Base-by-base conservation (phyloP, 2,329 filamentous ascomycete species). In the Lachnellula cervina region DNA sequence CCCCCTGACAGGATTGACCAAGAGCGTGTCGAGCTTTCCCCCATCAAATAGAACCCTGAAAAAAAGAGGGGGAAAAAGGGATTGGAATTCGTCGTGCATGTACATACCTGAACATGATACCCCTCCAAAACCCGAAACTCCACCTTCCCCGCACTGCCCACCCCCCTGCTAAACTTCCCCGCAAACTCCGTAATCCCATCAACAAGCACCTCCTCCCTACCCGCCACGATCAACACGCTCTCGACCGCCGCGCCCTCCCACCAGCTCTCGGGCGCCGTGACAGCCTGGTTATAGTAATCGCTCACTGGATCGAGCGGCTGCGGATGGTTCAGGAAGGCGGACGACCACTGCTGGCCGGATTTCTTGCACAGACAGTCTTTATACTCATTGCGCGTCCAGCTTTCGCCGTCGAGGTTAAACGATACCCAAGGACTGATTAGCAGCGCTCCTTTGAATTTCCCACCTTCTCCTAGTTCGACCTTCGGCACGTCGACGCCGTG, bases 391-490 rank as follows among this genome's bases (percentile, higher is more conserved):
- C 69, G 66, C 6, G 65, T 63, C 46, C 73, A 75, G 2, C 73
- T 74, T 0, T 70, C 66, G 25, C 74, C 74, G 17, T 74, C 68
- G 0, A 71, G 72, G n/a, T 73, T 70, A 58, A 86, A 78, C 1
- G 74, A 74, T 1, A 76, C 72, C 83, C 83, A 87, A 0, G 83
- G 83, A 0, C 76, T 78, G 54, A 86, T 76, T 6, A 84, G 71
- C 7, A 84, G 64, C 0, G 76, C 74, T 3, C 75, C 80, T 2
- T 74, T 74, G 16, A 86, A 69, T 8, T 74, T 75, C 3, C 65
- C 66, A 0, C 11, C 8, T 32, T 32, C 8, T 32, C 68, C 63
- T 6, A 81, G 65, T 0, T 66, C 53, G 19, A 84, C 55, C 0
- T 70, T 67, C 0, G 73, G 66, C 43, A 83, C 85, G 79, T 3